Evolutionary conservation across 2,329 filamentous ascomycete genomes (phyloP).

Genomic region (Knoxdaviesia proteae): DNA sequence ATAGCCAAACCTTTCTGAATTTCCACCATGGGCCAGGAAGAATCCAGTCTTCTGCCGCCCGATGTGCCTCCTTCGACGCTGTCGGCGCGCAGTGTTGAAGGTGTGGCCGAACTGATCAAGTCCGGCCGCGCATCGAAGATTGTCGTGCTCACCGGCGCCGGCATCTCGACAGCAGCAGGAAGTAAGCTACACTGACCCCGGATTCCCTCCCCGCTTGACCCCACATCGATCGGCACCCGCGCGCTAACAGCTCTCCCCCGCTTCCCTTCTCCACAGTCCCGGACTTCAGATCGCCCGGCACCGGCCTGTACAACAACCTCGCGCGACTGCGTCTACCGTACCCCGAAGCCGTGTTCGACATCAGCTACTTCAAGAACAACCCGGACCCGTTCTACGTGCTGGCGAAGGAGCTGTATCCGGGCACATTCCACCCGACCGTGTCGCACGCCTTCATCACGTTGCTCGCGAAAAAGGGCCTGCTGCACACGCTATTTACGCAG

Average conservation of each 20-base stretch:
- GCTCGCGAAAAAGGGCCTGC: constrained; percentile 54
- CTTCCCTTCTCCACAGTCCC: constrained; percentile 39
- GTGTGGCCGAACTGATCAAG: constrained; percentile 63
- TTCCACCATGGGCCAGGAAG: constrained; percentile 60
- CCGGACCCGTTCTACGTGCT: constrained; percentile 83
- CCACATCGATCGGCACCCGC: neutral
- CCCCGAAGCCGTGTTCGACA: constrained; percentile 86
- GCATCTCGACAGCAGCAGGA: constrained; percentile 57
- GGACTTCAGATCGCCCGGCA: constrained; percentile 84
- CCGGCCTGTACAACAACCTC: constrained; percentile 84
- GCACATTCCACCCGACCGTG: constrained; percentile 70
- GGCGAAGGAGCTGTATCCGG: constrained; percentile 80
- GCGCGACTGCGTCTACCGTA: constrained; percentile 68
- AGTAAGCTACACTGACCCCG: constrained; percentile 19
- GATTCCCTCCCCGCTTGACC: neutral
- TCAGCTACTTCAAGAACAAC: constrained; percentile 66
- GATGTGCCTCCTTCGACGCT: constrained; percentile 46
- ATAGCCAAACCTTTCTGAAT: too few species aligned
- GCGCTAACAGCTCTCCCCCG: neutral
- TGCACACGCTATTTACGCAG: constrained; percentile 83
- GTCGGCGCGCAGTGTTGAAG: constrained; percentile 45
- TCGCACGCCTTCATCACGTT: constrained; percentile 77
- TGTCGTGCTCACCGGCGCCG: constrained; percentile 79
- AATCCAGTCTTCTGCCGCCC: constrained; percentile 40
- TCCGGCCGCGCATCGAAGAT: constrained; percentile 46